A percentile compares a stretch with the other conserved stretches of the same genome.
phyloP scores from a whole-genome alignment of 2,329 filamentous ascomycete genomes.

The Colletotrichum sp. region DNA sequence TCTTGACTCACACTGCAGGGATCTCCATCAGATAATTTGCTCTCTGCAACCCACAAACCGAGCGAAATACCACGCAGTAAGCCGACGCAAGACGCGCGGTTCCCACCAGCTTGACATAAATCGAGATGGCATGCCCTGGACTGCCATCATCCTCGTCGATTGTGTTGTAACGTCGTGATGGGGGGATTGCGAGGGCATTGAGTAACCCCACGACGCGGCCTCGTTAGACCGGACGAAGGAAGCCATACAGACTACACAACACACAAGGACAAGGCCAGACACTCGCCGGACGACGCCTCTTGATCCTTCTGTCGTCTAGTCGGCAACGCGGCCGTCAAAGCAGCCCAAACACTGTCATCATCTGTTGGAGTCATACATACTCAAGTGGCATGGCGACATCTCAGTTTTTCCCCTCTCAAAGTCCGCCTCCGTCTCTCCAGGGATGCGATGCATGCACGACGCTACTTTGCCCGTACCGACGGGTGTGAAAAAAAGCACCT shows the following conservation, averaged over 20 bases:
- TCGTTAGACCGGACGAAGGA: neutral
- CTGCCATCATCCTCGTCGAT: neutral
- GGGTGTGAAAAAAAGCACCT: neutral
- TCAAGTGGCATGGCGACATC: neutral
- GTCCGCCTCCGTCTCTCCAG: neutral
- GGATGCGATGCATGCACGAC: neutral
- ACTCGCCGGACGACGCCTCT: neutral
- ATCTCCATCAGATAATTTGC: slow-evolving; percentile 18
- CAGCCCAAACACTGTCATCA: neutral
- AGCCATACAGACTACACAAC: neutral
- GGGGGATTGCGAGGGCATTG: neutral
- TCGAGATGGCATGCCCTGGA: neutral
- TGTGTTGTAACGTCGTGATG: neutral
- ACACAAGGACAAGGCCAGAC: neutral
- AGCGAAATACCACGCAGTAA: neutral
- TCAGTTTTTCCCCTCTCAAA: neutral
- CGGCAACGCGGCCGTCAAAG: neutral
- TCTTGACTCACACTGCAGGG: slow-evolving; percentile 18
- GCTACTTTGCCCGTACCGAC: neutral
- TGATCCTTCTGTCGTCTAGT: neutral
- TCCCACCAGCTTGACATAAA: neutral
- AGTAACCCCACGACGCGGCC: neutral
- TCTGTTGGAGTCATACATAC: neutral
- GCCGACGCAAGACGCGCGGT: slow-evolving; percentile 6
- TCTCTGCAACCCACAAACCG: slow-evolving; percentile 9